Conservation (phyloP, 2,329 filamentous ascomycete genomes). For the Dactylonectria macrodidyma region DNA sequence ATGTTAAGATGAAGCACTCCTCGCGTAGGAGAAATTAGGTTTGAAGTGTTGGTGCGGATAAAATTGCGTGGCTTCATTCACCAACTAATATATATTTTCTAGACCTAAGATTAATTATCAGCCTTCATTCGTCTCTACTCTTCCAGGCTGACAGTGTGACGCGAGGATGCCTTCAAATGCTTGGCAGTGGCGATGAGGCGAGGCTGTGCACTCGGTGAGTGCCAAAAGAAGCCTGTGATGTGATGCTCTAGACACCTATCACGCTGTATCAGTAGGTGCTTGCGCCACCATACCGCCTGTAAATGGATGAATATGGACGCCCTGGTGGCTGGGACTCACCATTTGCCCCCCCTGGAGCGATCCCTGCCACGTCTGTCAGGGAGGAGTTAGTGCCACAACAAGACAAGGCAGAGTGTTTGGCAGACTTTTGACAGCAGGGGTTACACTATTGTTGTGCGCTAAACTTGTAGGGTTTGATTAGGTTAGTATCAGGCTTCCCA, state of each 20-base stretch:
- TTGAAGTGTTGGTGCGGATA: no score
- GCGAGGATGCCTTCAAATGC: neutral
- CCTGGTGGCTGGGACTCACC: neutral
- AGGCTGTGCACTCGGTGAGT: neutral
- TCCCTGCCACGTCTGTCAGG: neutral
- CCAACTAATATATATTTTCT: no score
- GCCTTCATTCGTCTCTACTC: neutral
- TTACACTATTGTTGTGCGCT: neutral
- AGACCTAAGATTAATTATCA: neutral
- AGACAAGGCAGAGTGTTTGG: neutral
- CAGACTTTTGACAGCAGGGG: neutral
- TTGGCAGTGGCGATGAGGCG: neutral
- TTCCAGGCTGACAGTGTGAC: neutral
- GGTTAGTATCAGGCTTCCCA: neutral
- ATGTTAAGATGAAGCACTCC: neutral
- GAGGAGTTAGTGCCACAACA: neutral
- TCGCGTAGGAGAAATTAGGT: no score
- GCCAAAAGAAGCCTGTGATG: neutral
- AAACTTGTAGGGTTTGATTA: no score
- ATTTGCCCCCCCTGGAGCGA: neutral
- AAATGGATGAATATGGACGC: neutral
- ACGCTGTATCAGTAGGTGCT: neutral
- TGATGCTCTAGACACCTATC: neutral
- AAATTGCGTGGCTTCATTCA: no score
- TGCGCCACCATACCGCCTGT: neutral